A percentile compares a stretch with the other conserved stretches of the same genome.
phyloP scores from a whole-genome alignment of 2,329 filamentous ascomycete species.

The Cladorrhinum sp. region DNA sequence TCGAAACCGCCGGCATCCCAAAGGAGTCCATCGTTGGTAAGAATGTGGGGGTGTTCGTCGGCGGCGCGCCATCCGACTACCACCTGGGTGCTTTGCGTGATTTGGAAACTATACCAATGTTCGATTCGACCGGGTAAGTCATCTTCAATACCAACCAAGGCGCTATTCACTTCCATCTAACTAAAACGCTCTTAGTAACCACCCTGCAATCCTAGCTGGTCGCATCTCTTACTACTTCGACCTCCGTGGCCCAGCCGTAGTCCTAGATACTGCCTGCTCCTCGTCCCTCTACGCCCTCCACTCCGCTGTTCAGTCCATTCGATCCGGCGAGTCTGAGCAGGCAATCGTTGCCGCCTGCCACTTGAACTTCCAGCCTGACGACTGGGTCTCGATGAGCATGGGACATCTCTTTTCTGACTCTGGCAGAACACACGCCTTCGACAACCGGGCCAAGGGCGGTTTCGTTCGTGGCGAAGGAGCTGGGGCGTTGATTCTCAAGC shows the following conservation, averaged over 20 bases:
- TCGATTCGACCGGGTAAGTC: not conserved
- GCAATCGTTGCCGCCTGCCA: constrained; percentile 34
- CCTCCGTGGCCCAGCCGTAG: constrained; percentile 25
- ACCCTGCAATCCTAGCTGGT: not conserved
- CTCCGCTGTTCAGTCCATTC: constrained; percentile 27
- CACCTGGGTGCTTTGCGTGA: not conserved
- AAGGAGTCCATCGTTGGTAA: not conserved
- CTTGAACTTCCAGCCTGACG: not conserved
- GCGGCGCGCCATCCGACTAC: not conserved
- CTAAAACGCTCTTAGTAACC: not conserved
- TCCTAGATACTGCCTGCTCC: constrained; percentile 33
- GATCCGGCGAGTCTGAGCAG: constrained; percentile 12
- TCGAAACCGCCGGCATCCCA: not conserved
- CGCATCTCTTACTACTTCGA: constrained; percentile 3
- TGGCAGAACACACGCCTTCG: constrained; percentile 5
- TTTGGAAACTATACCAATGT: not conserved
- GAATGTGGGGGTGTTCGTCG: not conserved
- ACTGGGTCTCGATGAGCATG: not conserved
- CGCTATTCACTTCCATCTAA: not conserved
- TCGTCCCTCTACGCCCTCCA: constrained; percentile 29
- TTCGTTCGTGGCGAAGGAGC: constrained; percentile 48
- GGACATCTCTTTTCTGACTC: not conserved
- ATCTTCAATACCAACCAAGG: too few species aligned
- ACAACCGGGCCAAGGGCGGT: constrained; percentile 36
- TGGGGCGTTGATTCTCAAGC: constrained; percentile 44